Percentiles rank a stretch among this genome's conserved stretches.
Conservation (phyloP, 2,329 filamentous ascomycete species). For the Talaromyces pinophilus region DNA sequence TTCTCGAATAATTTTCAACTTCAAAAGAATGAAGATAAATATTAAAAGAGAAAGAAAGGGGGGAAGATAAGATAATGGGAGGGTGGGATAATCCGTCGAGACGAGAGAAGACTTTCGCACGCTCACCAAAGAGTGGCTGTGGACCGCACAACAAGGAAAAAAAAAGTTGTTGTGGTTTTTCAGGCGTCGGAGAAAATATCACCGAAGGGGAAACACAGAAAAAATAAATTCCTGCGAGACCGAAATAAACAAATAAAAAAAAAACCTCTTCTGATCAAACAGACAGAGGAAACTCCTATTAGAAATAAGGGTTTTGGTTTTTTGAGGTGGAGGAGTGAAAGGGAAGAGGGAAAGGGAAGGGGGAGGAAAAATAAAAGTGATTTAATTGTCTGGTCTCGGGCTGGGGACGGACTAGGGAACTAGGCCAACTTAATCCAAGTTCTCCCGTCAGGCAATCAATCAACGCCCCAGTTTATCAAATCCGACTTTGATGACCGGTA, state of each 20-base stretch:
- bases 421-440: conserved; percentile 11
- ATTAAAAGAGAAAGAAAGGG: conserved; percentile 5
- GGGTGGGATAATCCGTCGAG: conserved; percentile 2
- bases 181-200: too few relatives aligned
- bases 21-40: conserved; percentile 8
- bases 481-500: neutral
- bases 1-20: neutral
- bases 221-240: conserved; percentile 3
- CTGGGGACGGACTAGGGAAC: neutral
- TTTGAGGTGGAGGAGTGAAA: conserved; percentile 1
- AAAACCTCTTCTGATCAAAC: conserved; percentile 22
- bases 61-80: neutral
- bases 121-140: conserved; percentile 15
- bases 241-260: conserved; percentile 10
- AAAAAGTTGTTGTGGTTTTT: conserved; percentile 11
- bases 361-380: conserved; percentile 15
- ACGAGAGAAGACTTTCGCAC: neutral
- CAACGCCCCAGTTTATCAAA: neutral
- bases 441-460: conserved; percentile 8
- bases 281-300: conserved; percentile 21
- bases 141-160: conserved; percentile 14
- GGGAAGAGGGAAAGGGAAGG: conserved; percentile 1
- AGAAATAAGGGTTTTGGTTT: conserved; percentile 14
- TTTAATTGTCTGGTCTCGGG: conserved; percentile 9
- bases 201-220: conserved; percentile 4